Percentiles rank a stretch among this genome's conserved stretches.
Conservation (phyloP, 192 early-diverging fungal genomes). For the Powellomyces hirtus region DNA sequence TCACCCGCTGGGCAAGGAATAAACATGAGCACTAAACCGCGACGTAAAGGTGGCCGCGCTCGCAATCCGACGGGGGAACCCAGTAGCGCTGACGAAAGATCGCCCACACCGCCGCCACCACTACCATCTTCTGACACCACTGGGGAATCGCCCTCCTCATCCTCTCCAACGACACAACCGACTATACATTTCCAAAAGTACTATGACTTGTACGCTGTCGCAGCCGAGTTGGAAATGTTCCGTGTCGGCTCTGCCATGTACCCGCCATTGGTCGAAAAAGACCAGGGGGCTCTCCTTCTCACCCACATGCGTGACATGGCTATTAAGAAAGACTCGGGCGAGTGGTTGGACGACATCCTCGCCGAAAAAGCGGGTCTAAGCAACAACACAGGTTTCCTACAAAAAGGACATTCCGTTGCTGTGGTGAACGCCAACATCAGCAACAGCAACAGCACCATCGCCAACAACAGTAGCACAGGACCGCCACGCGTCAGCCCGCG, state of each 20-base stretch:
- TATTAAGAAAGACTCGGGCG: constrained; percentile 9
- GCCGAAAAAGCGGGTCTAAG: not conserved
- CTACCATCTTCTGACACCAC: too few species aligned
- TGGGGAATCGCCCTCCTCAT: too few species aligned
- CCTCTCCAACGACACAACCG: too few species aligned
- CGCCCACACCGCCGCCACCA: too few species aligned
- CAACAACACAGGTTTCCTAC: not conserved
- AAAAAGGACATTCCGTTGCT: not conserved
- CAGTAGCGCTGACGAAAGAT: not conserved
- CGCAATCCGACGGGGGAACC: not conserved
- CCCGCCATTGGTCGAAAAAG: constrained; percentile 14
- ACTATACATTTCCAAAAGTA: constrained; percentile 50
- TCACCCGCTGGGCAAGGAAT: not conserved
- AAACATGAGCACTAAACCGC: constrained; percentile 1
- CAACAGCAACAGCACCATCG: too few species aligned
- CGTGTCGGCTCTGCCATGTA: constrained; percentile 22
- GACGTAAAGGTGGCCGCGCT: constrained; percentile 6
- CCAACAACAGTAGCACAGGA: too few species aligned
- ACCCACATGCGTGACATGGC: constrained; percentile 44
- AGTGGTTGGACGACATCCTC: constrained; percentile 20
- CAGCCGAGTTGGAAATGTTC: constrained; percentile 51
- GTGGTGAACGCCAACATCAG: too few species aligned
- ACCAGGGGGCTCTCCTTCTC: constrained; percentile 28
- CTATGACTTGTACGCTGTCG: constrained; percentile 50
- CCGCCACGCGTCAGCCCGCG: too few species aligned